Conservation (phyloP, 331 rosid species). For the Phaseolus coccineus region DNA sequence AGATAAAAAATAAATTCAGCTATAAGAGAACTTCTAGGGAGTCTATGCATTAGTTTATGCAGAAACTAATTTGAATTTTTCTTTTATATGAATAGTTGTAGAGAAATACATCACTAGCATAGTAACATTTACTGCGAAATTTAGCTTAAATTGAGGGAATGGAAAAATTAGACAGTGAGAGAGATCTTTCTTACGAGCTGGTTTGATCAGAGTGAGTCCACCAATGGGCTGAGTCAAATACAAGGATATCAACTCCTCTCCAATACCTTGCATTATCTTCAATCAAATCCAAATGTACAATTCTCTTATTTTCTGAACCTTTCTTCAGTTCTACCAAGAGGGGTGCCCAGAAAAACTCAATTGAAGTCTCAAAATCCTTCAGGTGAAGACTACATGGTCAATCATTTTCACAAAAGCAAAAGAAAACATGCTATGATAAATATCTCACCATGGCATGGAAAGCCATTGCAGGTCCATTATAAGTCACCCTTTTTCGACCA, state of each 20-base stretch:
- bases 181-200: conserved; percentile 69
- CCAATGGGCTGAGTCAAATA: conserved; percentile 96
- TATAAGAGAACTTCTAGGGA: background rate
- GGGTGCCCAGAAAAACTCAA: conserved; percentile 92
- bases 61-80: no score
- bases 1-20: no score
- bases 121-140: background rate
- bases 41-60: no score
- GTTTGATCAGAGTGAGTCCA: conserved; percentile 83
- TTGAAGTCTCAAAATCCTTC: conserved; percentile 83
- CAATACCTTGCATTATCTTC: conserved; percentile 87
- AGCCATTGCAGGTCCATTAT: conserved; percentile 82
- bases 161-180: conserved; percentile 10
- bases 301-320: conserved; percentile 67
- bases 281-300: conserved; percentile 76
- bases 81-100: no score
- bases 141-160: conserved; percentile 13
- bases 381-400: background rate
- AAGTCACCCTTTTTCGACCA: conserved; percentile 65
- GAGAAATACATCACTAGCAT: no score
- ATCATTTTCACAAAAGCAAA: conserved; percentile 11
- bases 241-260: conserved; percentile 86
- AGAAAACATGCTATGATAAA: background rate
- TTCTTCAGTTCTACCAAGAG: conserved; percentile 76
- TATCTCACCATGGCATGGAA: conserved; percentile 76